Percentiles rank a stretch among this genome's conserved stretches.
phyloP scores from a whole-genome alignment of 31 red algal genomes.

The Asparagopsis taxiformis region DNA sequence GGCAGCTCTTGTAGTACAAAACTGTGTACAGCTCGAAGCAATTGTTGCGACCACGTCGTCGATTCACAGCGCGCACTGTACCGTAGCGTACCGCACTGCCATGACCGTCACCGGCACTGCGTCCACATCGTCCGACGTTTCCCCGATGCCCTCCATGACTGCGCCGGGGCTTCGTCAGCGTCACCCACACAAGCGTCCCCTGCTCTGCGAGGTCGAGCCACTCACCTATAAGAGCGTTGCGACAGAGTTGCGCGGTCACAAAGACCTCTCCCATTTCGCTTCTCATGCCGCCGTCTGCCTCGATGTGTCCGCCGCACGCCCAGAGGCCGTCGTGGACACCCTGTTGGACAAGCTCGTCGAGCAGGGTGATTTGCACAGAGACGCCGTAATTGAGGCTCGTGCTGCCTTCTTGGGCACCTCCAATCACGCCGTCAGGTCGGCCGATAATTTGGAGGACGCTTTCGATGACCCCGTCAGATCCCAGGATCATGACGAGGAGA shows the following conservation, averaged over 20 bases:
- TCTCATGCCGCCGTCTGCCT: conserved; percentile 50
- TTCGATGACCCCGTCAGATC: conserved; percentile 17
- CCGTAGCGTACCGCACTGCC: too few species aligned
- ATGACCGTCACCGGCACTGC: not conserved
- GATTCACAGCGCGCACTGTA: too few species aligned
- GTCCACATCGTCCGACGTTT: not conserved
- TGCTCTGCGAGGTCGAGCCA: conserved; percentile 73
- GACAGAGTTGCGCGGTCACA: conserved; percentile 69
- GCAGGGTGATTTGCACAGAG: conserved; percentile 10
- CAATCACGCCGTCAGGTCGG: conserved; percentile 4
- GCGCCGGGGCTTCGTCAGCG: not conserved
- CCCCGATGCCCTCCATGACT: not conserved
- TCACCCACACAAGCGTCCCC: conserved; percentile 10
- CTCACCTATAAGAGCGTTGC: conserved; percentile 53
- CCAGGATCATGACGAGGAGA: conserved; percentile 1
- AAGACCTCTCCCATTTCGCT: conserved; percentile 68
- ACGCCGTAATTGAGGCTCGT: conserved; percentile 22
- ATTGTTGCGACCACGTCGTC: too few species aligned
- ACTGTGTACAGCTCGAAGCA: too few species aligned
- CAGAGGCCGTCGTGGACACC: conserved; percentile 35
- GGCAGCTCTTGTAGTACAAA: too few species aligned
- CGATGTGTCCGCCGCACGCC: conserved; percentile 33
- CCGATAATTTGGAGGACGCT: conserved; percentile 36
- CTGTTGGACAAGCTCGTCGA: conserved; percentile 46
- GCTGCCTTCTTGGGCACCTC: conserved; percentile 39